Conservation (phyloP, 1,139 yeast genomes). For the Debaryomyces psychrophilus region DNA sequence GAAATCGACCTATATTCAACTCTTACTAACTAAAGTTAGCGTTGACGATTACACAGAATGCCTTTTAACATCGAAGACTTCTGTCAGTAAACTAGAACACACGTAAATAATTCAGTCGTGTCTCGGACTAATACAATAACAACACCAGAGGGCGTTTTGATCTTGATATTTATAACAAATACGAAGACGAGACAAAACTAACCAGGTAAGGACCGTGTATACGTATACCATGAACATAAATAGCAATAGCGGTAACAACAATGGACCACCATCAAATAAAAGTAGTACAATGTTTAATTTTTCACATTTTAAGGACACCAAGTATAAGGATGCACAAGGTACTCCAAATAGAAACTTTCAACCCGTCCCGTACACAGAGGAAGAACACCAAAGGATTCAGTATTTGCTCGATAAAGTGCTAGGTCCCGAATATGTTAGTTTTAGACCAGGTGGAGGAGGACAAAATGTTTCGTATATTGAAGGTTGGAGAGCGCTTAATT, state of each 20-base stretch:
- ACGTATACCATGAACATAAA: conserved; percentile 1
- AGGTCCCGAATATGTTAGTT: conserved; percentile 90
- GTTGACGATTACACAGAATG: neutral
- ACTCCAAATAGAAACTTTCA: conserved; percentile 5
- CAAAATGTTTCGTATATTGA: conserved; percentile 70
- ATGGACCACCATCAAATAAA: neutral
- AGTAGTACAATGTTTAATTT: conserved; percentile 1
- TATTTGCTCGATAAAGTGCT: conserved; percentile 58
- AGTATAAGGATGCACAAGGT: neutral
- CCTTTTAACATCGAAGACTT: neutral
- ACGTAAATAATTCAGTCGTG: conserved; percentile 9
- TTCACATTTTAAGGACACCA: conserved; percentile 7
- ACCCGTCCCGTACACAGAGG: conserved; percentile 35
- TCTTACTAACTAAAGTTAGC: neutral
- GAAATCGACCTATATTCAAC: neutral
- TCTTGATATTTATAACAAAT: conserved; percentile 3
- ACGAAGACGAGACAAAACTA: neutral
- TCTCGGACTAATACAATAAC: conserved; percentile 1
- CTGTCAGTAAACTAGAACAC: conserved; percentile 2
- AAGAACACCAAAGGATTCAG: conserved; percentile 46
- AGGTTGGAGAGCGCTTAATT: conserved; percentile 79
- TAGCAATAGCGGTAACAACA: neutral
- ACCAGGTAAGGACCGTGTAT: neutral
- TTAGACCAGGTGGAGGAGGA: conserved; percentile 79
- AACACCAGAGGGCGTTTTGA: conserved; percentile 9